Evolutionary conservation across 129 eudicot species (phyloP).

Genomic region (Glebionis coronaria): DNA sequence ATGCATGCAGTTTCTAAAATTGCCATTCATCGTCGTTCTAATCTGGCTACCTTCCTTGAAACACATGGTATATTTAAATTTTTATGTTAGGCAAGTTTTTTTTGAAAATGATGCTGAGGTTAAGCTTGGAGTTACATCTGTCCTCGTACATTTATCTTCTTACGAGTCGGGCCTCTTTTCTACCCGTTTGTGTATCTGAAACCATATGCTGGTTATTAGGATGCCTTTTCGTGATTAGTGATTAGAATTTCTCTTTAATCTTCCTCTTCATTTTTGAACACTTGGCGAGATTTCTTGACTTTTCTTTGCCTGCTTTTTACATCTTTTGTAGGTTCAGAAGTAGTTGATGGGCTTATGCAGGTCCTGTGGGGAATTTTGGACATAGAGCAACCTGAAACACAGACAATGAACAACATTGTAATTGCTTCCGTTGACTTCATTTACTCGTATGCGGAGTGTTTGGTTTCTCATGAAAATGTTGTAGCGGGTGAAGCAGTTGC

Average conservation of each 20-base stretch:
- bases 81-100: background rate
- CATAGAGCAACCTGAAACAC: conserved; percentile 90
- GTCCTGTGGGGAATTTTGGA: conserved; percentile 99
- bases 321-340: conserved; percentile 73
- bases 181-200: conserved; percentile 6
- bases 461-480: conserved; percentile 78
- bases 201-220: background rate
- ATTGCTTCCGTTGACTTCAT: conserved; percentile 90
- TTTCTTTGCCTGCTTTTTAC: background rate
- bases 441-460: conserved; percentile 94
- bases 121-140: conserved; percentile 5
- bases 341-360: conserved; percentile 97
- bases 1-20: conserved; percentile 98
- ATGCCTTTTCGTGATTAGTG: background rate
- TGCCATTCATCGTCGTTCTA: conserved; percentile 84
- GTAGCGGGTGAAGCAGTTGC: conserved; percentile 61
- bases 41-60: conserved; percentile 80
- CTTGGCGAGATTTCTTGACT: conserved; percentile 15
- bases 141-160: background rate
- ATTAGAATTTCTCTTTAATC: background rate
- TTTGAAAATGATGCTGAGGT: background rate
- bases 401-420: conserved; percentile 92
- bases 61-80: conserved; percentile 54
- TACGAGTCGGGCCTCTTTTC: background rate
- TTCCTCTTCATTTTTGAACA: conserved; percentile 3